Evolutionary conservation across 345 rosid genomes (phyloP).

Genomic region (Mangifera indica): DNA sequence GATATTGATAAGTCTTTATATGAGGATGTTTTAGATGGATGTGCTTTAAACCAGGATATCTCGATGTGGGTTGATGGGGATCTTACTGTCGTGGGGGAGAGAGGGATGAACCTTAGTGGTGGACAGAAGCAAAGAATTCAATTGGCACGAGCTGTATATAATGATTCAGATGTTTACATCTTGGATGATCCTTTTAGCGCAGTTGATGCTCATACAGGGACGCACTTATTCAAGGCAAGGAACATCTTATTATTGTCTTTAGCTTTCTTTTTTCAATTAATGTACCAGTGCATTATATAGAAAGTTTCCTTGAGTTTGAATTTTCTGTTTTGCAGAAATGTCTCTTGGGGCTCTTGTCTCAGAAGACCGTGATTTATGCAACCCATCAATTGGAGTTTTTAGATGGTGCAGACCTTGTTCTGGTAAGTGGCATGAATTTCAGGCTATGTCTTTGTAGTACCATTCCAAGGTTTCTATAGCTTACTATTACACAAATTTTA

Average conservation of each 20-base stretch:
- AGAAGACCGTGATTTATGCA: constrained; percentile 58
- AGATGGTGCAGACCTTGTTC: constrained; percentile 59
- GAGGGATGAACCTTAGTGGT: constrained; percentile 85
- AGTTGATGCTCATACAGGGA: constrained; percentile 76
- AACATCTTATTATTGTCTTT: not conserved
- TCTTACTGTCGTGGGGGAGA: constrained; percentile 68
- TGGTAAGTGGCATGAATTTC: constrained; percentile 33
- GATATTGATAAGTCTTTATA: constrained; percentile 42
- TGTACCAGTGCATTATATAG: not conserved
- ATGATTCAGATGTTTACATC: constrained; percentile 62
- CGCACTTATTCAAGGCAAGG: constrained; percentile 64
- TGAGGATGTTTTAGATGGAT: constrained; percentile 51
- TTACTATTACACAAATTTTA: constrained; percentile 4
- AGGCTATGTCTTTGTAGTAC: not conserved
- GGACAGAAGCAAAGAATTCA: constrained; percentile 89
- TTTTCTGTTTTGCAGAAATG: constrained; percentile 47
- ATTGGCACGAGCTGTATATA: constrained; percentile 72
- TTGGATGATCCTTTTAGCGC: constrained; percentile 82
- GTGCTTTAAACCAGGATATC: constrained; percentile 61
- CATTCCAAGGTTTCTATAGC: constrained; percentile 4
- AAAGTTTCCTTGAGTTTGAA: constrained; percentile 4
- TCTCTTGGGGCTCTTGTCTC: constrained; percentile 45
- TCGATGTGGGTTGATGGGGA: constrained; percentile 56
- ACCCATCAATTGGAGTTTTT: constrained; percentile 70
- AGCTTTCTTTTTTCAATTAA: not conserved